Evolutionary conservation across 129 eudicot genomes (phyloP), one percentile per base, ranked within the genome.

Genomic region (Centella asiatica): DNA sequence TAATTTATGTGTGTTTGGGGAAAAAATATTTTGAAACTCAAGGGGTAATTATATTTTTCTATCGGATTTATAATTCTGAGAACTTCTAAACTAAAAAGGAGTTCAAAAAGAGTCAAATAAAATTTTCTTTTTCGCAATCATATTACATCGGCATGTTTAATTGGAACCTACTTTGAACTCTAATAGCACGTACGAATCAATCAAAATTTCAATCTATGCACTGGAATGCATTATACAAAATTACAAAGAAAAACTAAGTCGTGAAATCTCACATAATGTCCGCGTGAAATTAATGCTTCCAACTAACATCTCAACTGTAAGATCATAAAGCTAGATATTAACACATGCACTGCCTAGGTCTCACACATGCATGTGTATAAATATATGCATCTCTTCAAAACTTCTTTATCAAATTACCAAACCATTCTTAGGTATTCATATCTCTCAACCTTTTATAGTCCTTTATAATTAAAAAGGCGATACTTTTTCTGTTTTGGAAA

Each of bases 221-320:
- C 15, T 27, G 52, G 48, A 37, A 24, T 37, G 65, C 65, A 60
- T 26, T 34, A 60, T 9, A 60, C 50, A 0, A 40, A 40, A 40
- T n/a, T n/a, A 37, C 29, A 39, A 14, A 2, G 12, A 23, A 10
- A 39, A 26, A 25, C 9, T 22, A 20, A 20, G 18, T 6, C 29
- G 24, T 55, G 4, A 6, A 57, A n/a, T 11, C 28, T 32, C 57
- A 49, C 60, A 49, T 50, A 48, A 65, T 65, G 56, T 49, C 69
- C 48, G 69, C 69, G 69, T 65, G 69, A 65, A 31, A 65, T 65
- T 26, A 65, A 65, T 65, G 69, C 59, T 12, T 65, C 18, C 45
- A 65, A 24, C 69, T 20, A 65, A 47, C 34, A n/a, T 50, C 69
- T 65, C 69, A 65, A 48, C 69, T 49, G 54, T 33, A 23, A 52